Conservation (phyloP, 2,329 filamentous ascomycete species). For the Alternaria panax region DNA sequence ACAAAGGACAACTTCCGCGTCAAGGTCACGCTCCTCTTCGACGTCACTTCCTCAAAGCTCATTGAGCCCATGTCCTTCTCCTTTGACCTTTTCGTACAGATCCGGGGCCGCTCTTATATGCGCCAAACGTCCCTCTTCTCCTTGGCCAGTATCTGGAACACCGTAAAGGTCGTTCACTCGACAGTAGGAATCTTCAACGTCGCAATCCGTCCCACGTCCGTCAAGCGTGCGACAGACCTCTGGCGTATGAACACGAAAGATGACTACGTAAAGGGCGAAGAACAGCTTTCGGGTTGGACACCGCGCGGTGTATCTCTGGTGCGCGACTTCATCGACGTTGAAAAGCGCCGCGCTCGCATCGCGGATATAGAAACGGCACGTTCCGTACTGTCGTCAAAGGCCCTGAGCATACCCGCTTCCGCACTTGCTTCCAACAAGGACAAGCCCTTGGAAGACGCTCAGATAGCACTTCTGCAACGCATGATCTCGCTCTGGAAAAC, state of each 20-base stretch:
- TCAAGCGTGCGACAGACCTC: constrained; percentile 89
- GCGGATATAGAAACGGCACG: constrained; percentile 82
- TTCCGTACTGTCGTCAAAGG: constrained; percentile 66
- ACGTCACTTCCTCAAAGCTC: constrained; percentile 81
- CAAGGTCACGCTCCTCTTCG: constrained; percentile 86
- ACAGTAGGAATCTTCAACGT: constrained; percentile 87
- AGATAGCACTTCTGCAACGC: constrained; percentile 57
- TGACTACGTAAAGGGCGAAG: constrained; percentile 96
- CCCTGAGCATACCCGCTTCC: constrained; percentile 37
- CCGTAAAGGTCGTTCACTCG: constrained; percentile 84
- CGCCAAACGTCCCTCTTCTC: constrained; percentile 84
- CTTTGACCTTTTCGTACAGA: constrained; percentile 80
- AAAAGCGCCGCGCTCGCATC: constrained; percentile 75
- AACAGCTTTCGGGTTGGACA: constrained; percentile 82
- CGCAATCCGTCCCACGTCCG: constrained; percentile 83
- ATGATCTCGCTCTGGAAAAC: constrained; percentile 70
- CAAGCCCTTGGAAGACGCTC: constrained; percentile 37
- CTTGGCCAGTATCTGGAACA: constrained; percentile 84
- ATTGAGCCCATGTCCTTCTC: constrained; percentile 89
- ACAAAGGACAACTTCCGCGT: constrained; percentile 93
- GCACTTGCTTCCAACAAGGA: constrained; percentile 19
- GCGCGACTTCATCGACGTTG: constrained; percentile 80
- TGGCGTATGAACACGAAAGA: constrained; percentile 97
- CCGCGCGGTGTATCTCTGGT: constrained; percentile 90
- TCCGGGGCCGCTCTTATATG: constrained; percentile 82